Evolutionary conservation across 169 alveolate genomes (phyloP).

Genomic region (Cryptosporidium tyzzeri): DNA sequence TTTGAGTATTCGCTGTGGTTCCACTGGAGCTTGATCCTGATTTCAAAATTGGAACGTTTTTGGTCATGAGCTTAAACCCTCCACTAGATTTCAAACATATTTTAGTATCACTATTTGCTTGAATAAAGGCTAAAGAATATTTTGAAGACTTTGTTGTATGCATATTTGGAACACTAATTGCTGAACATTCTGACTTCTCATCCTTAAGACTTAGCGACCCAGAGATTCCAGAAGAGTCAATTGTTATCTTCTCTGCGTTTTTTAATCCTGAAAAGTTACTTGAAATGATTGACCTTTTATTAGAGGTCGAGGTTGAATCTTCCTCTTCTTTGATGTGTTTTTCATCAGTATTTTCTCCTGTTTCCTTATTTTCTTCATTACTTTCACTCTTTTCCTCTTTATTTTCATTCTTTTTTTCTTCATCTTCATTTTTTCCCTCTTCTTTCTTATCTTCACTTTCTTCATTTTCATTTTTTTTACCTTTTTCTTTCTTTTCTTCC

Average conservation of each 20-base stretch:
- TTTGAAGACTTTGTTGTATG: slow-evolving; percentile 13
- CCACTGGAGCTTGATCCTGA: slow-evolving; percentile 1
- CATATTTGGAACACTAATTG: slow-evolving; percentile 46
- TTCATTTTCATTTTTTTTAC: background rate
- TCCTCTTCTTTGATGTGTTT: background rate
- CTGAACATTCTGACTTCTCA: slow-evolving; percentile 53
- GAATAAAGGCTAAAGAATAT: slow-evolving; percentile 72
- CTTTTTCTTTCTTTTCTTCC: background rate
- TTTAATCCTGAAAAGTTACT: background rate
- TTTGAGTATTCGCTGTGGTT: background rate
- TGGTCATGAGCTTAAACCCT: slow-evolving; percentile 38
- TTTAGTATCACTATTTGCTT: slow-evolving; percentile 43
- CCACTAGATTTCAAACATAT: slow-evolving; percentile 47
- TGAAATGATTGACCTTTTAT: background rate
- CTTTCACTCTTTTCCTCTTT: background rate
- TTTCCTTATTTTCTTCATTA: background rate
- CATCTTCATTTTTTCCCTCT: background rate
- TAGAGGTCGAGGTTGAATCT: background rate
- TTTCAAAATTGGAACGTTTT: slow-evolving; percentile 9
- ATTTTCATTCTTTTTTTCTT: background rate
- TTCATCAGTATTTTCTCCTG: background rate
- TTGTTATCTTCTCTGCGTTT: background rate
- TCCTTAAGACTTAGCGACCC: background rate
- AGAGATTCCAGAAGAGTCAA: slow-evolving; percentile 36
- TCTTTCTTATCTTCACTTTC: background rate